Base-by-base conservation (phyloP, 345 rosid species). In the Dipteronia sinensis region DNA sequence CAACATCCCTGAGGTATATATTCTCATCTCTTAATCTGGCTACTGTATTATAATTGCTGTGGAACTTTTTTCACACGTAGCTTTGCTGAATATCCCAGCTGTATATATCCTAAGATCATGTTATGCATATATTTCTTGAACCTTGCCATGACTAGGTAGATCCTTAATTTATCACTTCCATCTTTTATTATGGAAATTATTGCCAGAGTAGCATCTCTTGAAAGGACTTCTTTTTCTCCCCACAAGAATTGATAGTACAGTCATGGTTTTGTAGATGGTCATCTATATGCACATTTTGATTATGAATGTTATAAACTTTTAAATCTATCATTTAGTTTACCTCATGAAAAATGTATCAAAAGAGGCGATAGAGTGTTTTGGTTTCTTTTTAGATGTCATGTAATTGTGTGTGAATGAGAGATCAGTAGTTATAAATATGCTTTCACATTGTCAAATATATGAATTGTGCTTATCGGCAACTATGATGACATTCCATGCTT, bases 1-100 rank as follows among this genome's bases (percentile, higher is more conserved):
- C 81, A 96, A 96, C 90, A 92, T 96, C 82, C 99, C 99, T 0
- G 97, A 96, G 98, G 99, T 96, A 88, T 71, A 61, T 22, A 65
- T 72, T 75, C 72, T 83, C 66, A 42, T 78, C 71, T 67, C 47
- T 13, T n/a, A 12, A 62, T 20, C 13, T 0, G 11, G 5, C 59
- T 76, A 10, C 47, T 72, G 42, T 69, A 44, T 44, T 46, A 47
- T 49, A 29, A 46, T 13, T 16, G 23, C 4, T 0, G 10, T 8
- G 34, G 20, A 66, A 7, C 16, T 20, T 66, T 75, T 53, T 16
- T n/a, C n/a, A 19, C 17, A 20, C 70, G 42, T 8, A 13, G 44
- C 19, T 74, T 71, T 47, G 7, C 25, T 64, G n/a, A 16, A 23
- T 63, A 2, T 42, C 20, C 7, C 20, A 8, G 67, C 19, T 0